A percentile compares a stretch with the other conserved stretches of the same genome.
These are phyloP conservation scores for Conticribra weissflogii DNA, from an alignment of 108 stramenopile species.

Conservation along the genomic window DNA sequence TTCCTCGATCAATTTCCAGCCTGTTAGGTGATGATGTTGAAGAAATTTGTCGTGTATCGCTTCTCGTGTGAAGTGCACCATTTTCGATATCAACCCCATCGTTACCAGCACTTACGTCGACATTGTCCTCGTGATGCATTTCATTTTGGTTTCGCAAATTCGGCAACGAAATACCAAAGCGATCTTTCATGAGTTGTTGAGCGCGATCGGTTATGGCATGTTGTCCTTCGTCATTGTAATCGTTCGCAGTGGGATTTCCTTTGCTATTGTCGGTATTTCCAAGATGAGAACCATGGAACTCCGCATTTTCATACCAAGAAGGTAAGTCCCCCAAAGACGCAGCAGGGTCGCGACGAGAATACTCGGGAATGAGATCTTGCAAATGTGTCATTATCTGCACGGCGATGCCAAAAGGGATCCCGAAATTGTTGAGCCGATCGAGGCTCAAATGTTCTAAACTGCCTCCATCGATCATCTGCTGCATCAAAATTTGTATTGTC, in stretches of 20 bases:
- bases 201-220: slow-evolving; percentile 10
- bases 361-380: slow-evolving; percentile 2
- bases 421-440: slow-evolving; percentile 29
- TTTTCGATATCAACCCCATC: neutral
- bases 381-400: slow-evolving; percentile 22
- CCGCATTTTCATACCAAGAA: slow-evolving; percentile 24
- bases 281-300: neutral
- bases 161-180: slow-evolving; percentile 62
- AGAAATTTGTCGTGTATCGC: neutral
- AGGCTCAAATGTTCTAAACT: slow-evolving; percentile 32
- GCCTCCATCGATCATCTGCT: slow-evolving; percentile 29
- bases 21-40: neutral
- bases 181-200: slow-evolving; percentile 59
- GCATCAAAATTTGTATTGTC: slow-evolving; percentile 16
- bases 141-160: slow-evolving; percentile 8
- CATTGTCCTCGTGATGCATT: neutral
- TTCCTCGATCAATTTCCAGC: too few relatives aligned
- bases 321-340: slow-evolving; percentile 1
- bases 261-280: neutral
- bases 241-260: neutral
- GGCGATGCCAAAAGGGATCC: slow-evolving; percentile 42
- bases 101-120: neutral
- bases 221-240: neutral
- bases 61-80: neutral
- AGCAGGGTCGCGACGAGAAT: neutral